phyloP scores from a whole-genome alignment of 2,329 filamentous ascomycete genomes.

The Aspergillus caelatus region DNA sequence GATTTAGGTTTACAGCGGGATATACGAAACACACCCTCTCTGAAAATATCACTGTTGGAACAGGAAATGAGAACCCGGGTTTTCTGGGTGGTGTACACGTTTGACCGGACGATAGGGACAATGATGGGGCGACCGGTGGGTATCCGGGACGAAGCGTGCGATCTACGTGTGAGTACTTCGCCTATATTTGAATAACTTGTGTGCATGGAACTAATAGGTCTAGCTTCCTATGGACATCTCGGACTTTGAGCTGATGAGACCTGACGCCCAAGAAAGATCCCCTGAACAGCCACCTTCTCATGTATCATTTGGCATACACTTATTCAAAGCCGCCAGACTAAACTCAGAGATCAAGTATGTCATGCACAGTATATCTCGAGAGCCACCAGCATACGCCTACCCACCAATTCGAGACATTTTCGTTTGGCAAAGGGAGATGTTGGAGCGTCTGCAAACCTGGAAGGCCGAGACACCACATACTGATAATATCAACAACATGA shows the following conservation, averaged over 20 bases:
- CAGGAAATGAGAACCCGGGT: constrained; percentile 59
- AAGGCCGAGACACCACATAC: constrained; percentile 38
- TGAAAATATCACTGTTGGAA: constrained; percentile 50
- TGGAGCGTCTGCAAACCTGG: constrained; percentile 47
- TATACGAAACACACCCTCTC: constrained; percentile 42
- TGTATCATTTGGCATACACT: constrained; percentile 51
- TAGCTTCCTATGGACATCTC: constrained; percentile 24
- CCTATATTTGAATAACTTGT: not conserved
- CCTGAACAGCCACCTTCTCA: constrained; percentile 25
- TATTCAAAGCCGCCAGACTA: constrained; percentile 48
- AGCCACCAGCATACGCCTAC: constrained; percentile 53
- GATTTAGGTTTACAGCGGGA: constrained; percentile 58
- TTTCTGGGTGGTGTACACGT: constrained; percentile 58
- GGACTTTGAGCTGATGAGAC: constrained; percentile 4
- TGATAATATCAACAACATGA: constrained; percentile 13
- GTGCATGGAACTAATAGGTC: constrained; percentile 15
- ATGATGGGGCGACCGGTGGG: constrained; percentile 62
- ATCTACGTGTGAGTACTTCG: constrained; percentile 48
- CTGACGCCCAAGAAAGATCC: constrained; percentile 8
- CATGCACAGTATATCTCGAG: constrained; percentile 55
- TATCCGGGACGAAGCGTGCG: constrained; percentile 58
- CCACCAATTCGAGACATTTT: constrained; percentile 50
- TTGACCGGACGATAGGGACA: constrained; percentile 57
- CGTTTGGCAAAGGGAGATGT: constrained; percentile 51
- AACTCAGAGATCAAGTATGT: constrained; percentile 64